Base-by-base conservation (phyloP, 306 rosid species). In the Neltuma alba region DNA sequence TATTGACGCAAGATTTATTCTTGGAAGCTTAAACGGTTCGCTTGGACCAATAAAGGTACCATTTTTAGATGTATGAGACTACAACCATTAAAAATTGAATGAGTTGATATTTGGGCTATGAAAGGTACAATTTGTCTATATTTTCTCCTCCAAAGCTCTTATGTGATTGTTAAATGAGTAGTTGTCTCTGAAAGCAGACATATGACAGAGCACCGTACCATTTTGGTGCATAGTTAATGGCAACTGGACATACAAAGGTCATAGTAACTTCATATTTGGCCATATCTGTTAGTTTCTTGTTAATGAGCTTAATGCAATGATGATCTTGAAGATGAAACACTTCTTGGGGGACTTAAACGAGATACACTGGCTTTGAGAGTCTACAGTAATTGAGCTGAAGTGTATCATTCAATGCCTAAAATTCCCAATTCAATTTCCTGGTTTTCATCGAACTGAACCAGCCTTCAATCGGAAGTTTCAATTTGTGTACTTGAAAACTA, bases 21-120 rank as follows among this genome's bases (percentile, higher is more conserved):
- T 54, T 54, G 61, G 61, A 21, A 30, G 82, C 80, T 86, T 92
- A 76, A 91, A 91, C 80, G 99, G 99, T 72, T 48, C 87, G 41
- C 87, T 94, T 81, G 97, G 97, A 78, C 97, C 97, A 36, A 90
- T 92, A 41, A 94, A 92, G 98, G 98, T 94, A 84, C 30, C 36
- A 36, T 16, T 21, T 7, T 63, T 38, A 36, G 23, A 57, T 70
- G 7, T 0, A 16, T 16, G 15, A 15, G n/a, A 47, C 5, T 4
- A 47, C n/a, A 55, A 31, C 20, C 20, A 2, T 55, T 76, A 23
- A 23, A 70, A 62, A 6, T 60, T 60, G 36, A 28, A 14, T 10
- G 31, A 58, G 3, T 58, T 58, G 16, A 25, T 21, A 52, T 27
- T 28, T 11, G 16, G 9, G 3, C 20, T 30, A 12, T 6, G 13